Base-by-base conservation (phyloP, 23 red algal genomes). In the Pyropia haitanensis region DNA sequence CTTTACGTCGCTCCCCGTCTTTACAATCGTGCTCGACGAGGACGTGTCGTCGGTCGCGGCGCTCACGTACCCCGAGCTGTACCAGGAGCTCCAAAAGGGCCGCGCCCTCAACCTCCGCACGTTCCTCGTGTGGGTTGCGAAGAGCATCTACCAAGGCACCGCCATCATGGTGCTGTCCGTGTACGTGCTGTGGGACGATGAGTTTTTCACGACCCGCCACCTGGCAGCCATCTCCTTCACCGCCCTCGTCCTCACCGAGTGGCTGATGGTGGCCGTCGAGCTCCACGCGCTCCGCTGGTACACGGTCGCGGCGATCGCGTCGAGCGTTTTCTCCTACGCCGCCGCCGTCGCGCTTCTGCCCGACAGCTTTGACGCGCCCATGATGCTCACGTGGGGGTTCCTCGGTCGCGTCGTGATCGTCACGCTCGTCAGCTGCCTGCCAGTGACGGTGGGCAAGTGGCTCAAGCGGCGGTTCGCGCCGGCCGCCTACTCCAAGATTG, bases 91-190 rank as follows among this genome's bases (percentile, higher is more conserved):
- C 56, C 92, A 83, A 48, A 88, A 88, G 54, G 92, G 92, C 21
- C 71, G 92, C 49, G 87, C 85, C 15, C 60, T 96, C n/a, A 96
- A 96, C 79, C 63, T 90, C 33, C 79, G 82, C 56, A 87, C 83
- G 2, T 96, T 96, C 44, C 51, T 96, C 28, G 87, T 83, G 20
- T 89, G 83, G 92, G 85, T 96, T 20, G 83, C 90, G 69, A 96
- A 96, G 75, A 77, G 64, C 14, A 79, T 96, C 39, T 96, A 96
- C 61, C 84, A 88, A 65, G 92, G 92, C 27, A 89, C 87, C 54
- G 85, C 80, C 64, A 90, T 96, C 31, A 96, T 96, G 92, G 85
- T 88, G 0, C 84, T 96, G 60, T 88, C 92, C 13, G 86, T 96
- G 24, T 89, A 85, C 58, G 77, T 96, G n/a, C 67, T 96, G 67